These are phyloP conservation scores for Entomortierella beljakovae DNA, from an alignment of 192 early-diverging fungal genomes.

Conservation along the genomic window DNA sequence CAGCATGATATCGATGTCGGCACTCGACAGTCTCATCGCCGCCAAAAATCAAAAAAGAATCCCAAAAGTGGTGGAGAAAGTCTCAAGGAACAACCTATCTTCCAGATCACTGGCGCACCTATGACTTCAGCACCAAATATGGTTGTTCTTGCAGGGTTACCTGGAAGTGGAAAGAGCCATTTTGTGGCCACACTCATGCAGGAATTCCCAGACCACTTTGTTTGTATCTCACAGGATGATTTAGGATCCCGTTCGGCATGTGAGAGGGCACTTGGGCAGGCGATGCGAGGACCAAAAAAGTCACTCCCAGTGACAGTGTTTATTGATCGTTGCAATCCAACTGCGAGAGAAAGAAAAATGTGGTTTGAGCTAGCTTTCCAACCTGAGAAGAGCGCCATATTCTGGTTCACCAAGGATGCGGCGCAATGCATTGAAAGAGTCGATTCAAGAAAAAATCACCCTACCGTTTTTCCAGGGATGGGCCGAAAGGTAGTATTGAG, in stretches of 20 bases:
- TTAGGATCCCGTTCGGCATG: slow-evolving; percentile 43
- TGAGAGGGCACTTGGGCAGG: slow-evolving; percentile 40
- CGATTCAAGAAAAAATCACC: slow-evolving; percentile 37
- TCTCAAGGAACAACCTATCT: slow-evolving; percentile 38
- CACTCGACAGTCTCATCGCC: slow-evolving; percentile 37
- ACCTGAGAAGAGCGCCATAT: slow-evolving; percentile 32
- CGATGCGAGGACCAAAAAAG: slow-evolving; percentile 46
- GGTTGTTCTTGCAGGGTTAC: slow-evolving; percentile 33
- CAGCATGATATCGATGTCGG: slow-evolving; percentile 46
- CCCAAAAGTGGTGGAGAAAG: slow-evolving; percentile 21
- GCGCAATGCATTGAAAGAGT: slow-evolving; percentile 37
- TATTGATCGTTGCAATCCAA: slow-evolving; percentile 45
- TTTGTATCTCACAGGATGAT: slow-evolving; percentile 49
- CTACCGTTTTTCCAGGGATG: slow-evolving; percentile 27
- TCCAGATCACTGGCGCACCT: slow-evolving; percentile 22
- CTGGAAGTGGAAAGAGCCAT: slow-evolving; percentile 48
- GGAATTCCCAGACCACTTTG: slow-evolving; percentile 47
- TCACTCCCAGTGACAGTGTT: slow-evolving; percentile 48
- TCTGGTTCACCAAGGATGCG: slow-evolving; percentile 35
- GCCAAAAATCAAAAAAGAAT: slow-evolving; percentile 50
- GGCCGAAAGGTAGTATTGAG: slow-evolving; percentile 41
- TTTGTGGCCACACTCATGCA: slow-evolving; percentile 17
- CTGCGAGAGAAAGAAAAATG: slow-evolving; percentile 30
- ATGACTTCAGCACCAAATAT: slow-evolving; percentile 29
- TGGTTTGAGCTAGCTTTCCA: slow-evolving; percentile 54